phyloP scores from a whole-genome alignment of 768 basidiomycete genomes.

The Macrolepiota albuminosa region DNA sequence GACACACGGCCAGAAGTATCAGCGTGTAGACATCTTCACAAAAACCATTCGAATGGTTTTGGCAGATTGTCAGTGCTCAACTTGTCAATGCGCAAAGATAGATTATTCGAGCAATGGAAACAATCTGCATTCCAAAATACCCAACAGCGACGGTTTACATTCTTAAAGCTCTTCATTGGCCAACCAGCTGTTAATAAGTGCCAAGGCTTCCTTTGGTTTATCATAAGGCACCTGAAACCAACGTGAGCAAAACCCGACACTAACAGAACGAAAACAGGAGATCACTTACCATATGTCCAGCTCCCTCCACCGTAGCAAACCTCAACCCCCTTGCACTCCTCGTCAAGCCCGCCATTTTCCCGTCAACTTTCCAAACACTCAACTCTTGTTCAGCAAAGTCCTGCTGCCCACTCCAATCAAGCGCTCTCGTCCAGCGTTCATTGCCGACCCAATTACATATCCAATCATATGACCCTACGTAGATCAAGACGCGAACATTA shows the following conservation, averaged over 20 bases:
- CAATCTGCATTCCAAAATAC: neutral
- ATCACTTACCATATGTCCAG: constrained; percentile 65
- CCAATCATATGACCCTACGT: constrained; percentile 70
- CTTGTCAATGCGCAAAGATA: neutral
- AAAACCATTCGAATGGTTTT: neutral
- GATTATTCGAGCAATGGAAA: neutral
- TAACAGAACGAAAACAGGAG: neutral
- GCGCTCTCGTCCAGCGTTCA: constrained; percentile 59
- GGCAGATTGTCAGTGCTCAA: neutral
- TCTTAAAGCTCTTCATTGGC: constrained; percentile 12
- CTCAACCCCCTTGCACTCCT: constrained; percentile 48
- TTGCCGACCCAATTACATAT: constrained; percentile 78
- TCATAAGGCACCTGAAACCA: constrained; percentile 48
- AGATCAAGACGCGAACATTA: constrained; percentile 63
- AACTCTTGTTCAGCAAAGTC: constrained; percentile 37
- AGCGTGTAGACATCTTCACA: neutral
- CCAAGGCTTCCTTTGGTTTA: constrained; percentile 52
- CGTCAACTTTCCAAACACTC: constrained; percentile 55
- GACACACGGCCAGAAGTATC: neutral
- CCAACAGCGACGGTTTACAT: neutral
- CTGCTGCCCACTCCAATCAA: constrained; percentile 67
- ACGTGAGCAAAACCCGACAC: neutral
- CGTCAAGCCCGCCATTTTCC: constrained; percentile 35
- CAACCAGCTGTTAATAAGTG: constrained; percentile 53
- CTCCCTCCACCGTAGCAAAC: constrained; percentile 58